Evolutionary conservation across 768 basidiomycete species (phyloP).

Genomic region (Suillus decipiens): DNA sequence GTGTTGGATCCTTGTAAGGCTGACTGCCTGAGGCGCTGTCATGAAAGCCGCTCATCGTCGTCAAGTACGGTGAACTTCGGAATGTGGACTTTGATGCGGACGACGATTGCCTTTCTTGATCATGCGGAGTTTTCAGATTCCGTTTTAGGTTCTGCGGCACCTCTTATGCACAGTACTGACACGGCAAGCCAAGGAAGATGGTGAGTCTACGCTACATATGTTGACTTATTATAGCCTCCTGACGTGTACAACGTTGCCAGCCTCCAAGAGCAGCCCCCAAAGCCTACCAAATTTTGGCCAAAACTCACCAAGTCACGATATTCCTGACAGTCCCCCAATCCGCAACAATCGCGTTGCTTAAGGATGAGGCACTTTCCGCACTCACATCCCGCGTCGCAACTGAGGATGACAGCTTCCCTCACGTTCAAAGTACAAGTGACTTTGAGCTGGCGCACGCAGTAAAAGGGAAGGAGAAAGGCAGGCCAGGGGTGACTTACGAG

Average conservation of each 20-base stretch:
- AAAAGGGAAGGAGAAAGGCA: constrained; percentile 51
- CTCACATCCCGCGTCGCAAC: constrained; percentile 49
- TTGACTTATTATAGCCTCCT: background rate
- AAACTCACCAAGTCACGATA: constrained; percentile 71
- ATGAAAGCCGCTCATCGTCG: constrained; percentile 56
- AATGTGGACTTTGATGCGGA: constrained; percentile 13
- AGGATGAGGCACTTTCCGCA: constrained; percentile 63
- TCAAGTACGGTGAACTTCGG: constrained; percentile 22
- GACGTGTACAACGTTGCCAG: constrained; percentile 29
- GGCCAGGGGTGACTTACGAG: constrained; percentile 47
- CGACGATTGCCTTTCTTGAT: constrained; percentile 12
- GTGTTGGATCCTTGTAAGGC: constrained; percentile 65
- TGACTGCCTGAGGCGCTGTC: constrained; percentile 47
- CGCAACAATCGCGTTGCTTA: constrained; percentile 57
- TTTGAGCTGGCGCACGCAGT: constrained; percentile 65
- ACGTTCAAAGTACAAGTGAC: constrained; percentile 40
- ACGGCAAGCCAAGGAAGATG: background rate
- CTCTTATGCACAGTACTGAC: background rate
- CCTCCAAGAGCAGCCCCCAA: constrained; percentile 59
- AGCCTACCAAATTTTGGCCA: constrained; percentile 67
- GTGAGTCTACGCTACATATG: background rate
- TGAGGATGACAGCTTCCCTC: constrained; percentile 38
- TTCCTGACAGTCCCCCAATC: constrained; percentile 57
- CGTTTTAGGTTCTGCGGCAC: background rate
- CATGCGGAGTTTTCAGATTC: constrained; percentile 29